Percentiles rank a stretch among this genome's conserved stretches.
phyloP scores from a whole-genome alignment of 352 stramenopile genomes.

The Phytopythium aichiense region DNA sequence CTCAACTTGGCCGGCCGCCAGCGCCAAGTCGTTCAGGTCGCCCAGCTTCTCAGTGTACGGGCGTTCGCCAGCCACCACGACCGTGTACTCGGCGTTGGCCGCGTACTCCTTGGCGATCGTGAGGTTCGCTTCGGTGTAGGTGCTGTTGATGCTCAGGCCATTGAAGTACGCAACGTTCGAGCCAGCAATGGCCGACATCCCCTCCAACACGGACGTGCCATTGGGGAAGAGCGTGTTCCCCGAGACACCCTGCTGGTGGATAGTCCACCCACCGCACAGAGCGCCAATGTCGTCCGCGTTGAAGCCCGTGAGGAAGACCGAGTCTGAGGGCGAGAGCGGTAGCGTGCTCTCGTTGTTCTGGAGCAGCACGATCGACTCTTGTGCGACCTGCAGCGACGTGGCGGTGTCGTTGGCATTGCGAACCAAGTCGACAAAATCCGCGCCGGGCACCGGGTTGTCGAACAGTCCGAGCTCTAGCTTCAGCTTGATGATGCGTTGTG shows the following conservation, averaged over 20 bases:
- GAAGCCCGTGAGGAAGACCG: constrained; percentile 47
- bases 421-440: constrained; percentile 35
- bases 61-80: constrained; percentile 66
- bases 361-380: constrained; percentile 75
- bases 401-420: constrained; percentile 40
- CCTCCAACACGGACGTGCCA: constrained; percentile 52
- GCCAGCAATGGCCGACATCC: constrained; percentile 28
- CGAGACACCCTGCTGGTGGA: constrained; percentile 80
- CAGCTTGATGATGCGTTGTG: constrained; percentile 56
- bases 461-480: constrained; percentile 70
- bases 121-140: constrained; percentile 32
- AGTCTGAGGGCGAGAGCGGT: constrained; percentile 16
- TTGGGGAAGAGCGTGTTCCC: constrained; percentile 60
- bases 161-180: constrained; percentile 42
- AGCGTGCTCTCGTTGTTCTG: constrained; percentile 54
- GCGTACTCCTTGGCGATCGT: constrained; percentile 47
- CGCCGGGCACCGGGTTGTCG: constrained; percentile 51
- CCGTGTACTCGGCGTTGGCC: constrained; percentile 35
- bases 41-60: constrained; percentile 79
- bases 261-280: constrained; percentile 59
- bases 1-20: constrained; percentile 56
- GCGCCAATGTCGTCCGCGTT: constrained; percentile 15
- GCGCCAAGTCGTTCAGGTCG: constrained; percentile 63
- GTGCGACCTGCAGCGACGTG: constrained; percentile 46
- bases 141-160: constrained; percentile 32